Base-by-base conservation (phyloP, 2,329 filamentous ascomycete genomes). In the Fusarium metavorans region DNA sequence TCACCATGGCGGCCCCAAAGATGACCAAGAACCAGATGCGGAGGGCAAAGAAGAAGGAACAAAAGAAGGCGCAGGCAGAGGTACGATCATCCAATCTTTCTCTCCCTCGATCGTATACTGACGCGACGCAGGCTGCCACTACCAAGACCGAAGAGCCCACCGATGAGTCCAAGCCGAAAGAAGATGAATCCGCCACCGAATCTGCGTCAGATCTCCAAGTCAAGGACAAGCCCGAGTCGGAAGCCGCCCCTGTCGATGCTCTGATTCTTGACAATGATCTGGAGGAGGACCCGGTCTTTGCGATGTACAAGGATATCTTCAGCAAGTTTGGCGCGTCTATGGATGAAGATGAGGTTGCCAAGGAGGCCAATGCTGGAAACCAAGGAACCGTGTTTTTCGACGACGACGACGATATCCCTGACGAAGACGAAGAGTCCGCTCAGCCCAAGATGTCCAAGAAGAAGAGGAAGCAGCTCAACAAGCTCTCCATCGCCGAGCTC, bases 11-110 rank as follows among this genome's bases (percentile, higher is more conserved):
- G 79, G 83, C 87, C 75, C 84, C 88, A 76, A 97, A 96, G 87
- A 92, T 93, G 87, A 95, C 93, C 82, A 98, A 98, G 88, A 98
- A 98, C 85, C 95, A 97, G 85, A 92, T 95, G 87, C 91, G 95
- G 83, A 92, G 96, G 83, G 94, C 95, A 58, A 95, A 96, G 88
- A 98, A 97, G 90, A 98, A 98, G 92, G 93, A 95, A 79, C 91
- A 94, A 81, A 97, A 97, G 86, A 92, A 92, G 80, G 84, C 90
- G 76, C 85, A 88, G 62, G 85, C 89, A 82, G 86, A 91, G 78
- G 90, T 90, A 64, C 73, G 71, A 30, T 43, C 10, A 16, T 13
- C 66, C 2, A 7, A 35, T 10, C 39, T 25, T 16, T 52, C 20
- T 23, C 48, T 6, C 34, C 18, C 48, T 23, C 48, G 37, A 27